Evolutionary conservation across 129 eudicot species (phyloP).

Genomic region (Flaveria bidentis): DNA sequence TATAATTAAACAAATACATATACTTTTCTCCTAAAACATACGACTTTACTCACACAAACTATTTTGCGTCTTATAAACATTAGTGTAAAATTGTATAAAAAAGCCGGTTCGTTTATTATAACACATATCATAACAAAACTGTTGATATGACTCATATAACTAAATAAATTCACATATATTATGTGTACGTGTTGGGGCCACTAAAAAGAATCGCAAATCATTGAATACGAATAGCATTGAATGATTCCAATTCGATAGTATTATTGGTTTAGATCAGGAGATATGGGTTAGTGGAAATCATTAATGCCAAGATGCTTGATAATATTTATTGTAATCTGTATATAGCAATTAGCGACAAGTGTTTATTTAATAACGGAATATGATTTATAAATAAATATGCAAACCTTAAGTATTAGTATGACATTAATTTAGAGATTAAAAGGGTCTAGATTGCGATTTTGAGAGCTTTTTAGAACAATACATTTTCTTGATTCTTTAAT

Average conservation of each 20-base stretch:
- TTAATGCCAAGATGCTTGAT: conserved; percentile 19
- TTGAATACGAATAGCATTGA: conserved; percentile 18
- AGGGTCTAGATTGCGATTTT: neutral
- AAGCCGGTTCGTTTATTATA: neutral
- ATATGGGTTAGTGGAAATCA: conserved; percentile 33
- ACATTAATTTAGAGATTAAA: neutral
- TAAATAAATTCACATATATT: conserved; percentile 1
- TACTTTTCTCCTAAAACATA: neutral
- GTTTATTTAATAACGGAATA: neutral
- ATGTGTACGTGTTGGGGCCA: conserved; percentile 7
- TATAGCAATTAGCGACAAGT: neutral
- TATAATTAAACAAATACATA: neutral
- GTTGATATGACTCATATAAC: neutral
- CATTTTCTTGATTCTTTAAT: neutral
- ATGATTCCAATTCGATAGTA: conserved; percentile 16
- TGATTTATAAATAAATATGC: neutral
- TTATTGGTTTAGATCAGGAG: conserved; percentile 17
- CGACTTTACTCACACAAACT: too few relatives aligned
- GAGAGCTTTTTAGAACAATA: neutral
- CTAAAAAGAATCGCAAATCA: conserved; percentile 17
- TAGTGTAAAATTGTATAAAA: neutral
- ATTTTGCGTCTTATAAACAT: too few relatives aligned
- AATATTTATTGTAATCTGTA: neutral
- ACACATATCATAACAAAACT: neutral
- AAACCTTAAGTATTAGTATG: neutral